A percentile compares a stretch with the other conserved stretches of the same genome.
phyloP scores from a whole-genome alignment of 768 basidiomycete species.

The Thelephora aurantiotincta region DNA sequence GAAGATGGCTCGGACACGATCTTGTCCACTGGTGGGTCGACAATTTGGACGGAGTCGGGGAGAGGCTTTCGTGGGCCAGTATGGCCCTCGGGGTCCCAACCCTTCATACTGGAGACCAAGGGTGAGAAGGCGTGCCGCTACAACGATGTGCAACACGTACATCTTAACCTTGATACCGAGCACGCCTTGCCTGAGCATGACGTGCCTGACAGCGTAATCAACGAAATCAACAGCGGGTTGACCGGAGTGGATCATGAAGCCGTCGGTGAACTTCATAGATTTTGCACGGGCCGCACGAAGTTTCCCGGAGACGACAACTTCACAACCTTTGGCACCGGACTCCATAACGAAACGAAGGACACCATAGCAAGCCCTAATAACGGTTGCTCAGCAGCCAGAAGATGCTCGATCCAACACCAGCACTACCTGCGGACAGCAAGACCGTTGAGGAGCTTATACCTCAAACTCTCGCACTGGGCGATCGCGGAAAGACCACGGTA shows the following conservation, averaged over 20 bases:
- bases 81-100: constrained; percentile 83
- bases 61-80: constrained; percentile 85
- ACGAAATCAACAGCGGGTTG: constrained; percentile 96
- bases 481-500: constrained; percentile 96
- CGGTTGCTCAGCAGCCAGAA: background rate
- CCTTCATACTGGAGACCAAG: constrained; percentile 70
- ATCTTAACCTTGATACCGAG: constrained; percentile 99
- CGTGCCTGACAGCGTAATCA: constrained; percentile 95
- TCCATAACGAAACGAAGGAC: constrained; percentile 99
- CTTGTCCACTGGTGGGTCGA: constrained; percentile 86
- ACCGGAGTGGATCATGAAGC: constrained; percentile 98
- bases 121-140: constrained; percentile 6
- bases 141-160: constrained; percentile 27
- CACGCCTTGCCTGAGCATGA: constrained; percentile 95
- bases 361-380: constrained; percentile 85
- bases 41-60: constrained; percentile 85
- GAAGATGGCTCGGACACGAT: constrained; percentile 79
- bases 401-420: background rate
- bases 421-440: constrained; percentile 94
- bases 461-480: constrained; percentile 95
- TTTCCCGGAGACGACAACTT: constrained; percentile 99
- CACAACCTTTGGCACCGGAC: constrained; percentile 98
- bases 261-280: constrained; percentile 99
- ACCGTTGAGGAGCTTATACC: constrained; percentile 99
- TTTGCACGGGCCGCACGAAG: constrained; percentile 99